These are phyloP conservation scores for Debaryomyces subglobosus DNA, from an alignment of 1,139 yeast genomes.

Conservation along the genomic window DNA sequence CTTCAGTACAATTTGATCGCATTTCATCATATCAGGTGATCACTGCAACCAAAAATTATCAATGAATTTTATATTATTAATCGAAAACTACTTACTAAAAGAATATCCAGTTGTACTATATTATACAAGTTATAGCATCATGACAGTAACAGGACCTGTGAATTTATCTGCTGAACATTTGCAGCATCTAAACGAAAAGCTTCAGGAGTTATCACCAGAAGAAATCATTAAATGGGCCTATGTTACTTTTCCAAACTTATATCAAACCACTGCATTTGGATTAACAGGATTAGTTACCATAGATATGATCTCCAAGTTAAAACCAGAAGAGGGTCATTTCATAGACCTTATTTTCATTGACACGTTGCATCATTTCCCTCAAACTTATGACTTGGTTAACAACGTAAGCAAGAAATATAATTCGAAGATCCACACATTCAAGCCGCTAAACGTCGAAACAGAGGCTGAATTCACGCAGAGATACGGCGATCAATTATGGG, in stretches of 20 bases:
- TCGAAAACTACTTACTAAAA: not conserved
- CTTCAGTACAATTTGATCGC: not conserved
- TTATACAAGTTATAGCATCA: conserved; percentile 1
- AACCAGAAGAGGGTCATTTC: conserved; percentile 35
- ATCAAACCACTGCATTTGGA: conserved; percentile 95
- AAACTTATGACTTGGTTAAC: conserved; percentile 77
- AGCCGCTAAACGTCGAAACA: conserved; percentile 58
- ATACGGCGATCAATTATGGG: conserved; percentile 85
- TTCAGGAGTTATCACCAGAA: conserved; percentile 61
- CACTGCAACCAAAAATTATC: conserved; percentile 1
- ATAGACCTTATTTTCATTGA: conserved; percentile 85
- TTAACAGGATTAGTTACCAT: conserved; percentile 87
- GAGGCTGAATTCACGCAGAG: conserved; percentile 67
- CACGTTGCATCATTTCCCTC: conserved; percentile 91
- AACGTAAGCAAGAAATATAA: conserved; percentile 57
- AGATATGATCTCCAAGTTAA: conserved; percentile 74
- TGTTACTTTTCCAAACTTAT: conserved; percentile 76
- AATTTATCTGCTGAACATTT: conserved; percentile 47
- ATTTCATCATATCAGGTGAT: conserved; percentile 12
- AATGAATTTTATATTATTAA: not conserved
- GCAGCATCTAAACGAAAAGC: conserved; percentile 63
- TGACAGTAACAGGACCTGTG: conserved; percentile 14
- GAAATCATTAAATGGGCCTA: conserved; percentile 84
- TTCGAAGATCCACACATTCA: conserved; percentile 61
- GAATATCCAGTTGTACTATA: not conserved